Conservation (phyloP, 306 rosid species). For the Alnus rubra region DNA sequence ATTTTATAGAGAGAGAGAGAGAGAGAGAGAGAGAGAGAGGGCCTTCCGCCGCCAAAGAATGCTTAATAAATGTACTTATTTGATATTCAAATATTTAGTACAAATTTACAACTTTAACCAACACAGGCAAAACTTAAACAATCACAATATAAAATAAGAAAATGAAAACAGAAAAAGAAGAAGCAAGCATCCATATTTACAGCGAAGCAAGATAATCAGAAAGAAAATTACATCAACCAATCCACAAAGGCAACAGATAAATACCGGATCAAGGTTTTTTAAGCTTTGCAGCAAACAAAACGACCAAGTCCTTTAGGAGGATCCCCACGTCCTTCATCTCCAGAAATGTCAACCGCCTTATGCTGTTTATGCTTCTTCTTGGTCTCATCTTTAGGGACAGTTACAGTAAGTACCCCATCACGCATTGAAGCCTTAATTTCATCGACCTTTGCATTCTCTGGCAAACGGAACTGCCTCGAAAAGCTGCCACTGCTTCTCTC, state of each 20-base stretch:
- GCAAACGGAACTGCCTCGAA: slow-evolving; percentile 50
- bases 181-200: background rate
- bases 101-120: no score
- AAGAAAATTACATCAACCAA: background rate
- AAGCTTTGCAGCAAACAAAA: slow-evolving; percentile 61
- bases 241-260: background rate
- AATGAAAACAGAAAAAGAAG: no score
- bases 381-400: slow-evolving; percentile 47
- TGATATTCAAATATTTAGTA: no score
- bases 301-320: slow-evolving; percentile 50
- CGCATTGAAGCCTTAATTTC: slow-evolving; percentile 53
- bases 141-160: background rate
- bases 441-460: slow-evolving; percentile 53
- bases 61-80: no score
- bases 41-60: no score
- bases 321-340: slow-evolving; percentile 20
- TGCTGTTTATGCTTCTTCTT: slow-evolving; percentile 37
- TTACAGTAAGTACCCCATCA: slow-evolving; percentile 49
- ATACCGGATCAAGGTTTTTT: background rate
- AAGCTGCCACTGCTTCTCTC: slow-evolving; percentile 47
- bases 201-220: background rate
- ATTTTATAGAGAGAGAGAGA: no score
- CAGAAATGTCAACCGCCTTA: slow-evolving; percentile 35
- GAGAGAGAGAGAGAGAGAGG: no score
- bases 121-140: no score